Base-by-base conservation (phyloP, 257 asterid genomes). In the Gentiana straminea region DNA sequence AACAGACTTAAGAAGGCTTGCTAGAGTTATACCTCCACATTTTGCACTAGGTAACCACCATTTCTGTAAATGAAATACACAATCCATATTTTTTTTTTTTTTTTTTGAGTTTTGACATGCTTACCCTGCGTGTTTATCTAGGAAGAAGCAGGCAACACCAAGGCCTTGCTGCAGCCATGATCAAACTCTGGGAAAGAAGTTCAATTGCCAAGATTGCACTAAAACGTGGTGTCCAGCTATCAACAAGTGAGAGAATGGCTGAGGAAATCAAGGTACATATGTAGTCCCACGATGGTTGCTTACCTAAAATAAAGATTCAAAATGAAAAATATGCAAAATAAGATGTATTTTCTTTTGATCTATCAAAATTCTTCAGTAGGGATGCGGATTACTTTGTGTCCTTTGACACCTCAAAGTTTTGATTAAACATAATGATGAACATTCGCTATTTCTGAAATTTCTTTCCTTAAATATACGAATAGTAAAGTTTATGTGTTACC, bases 91-190 rank as follows among this genome's bases (percentile, higher is more conserved):
- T 15, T 15, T 15, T 15, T 7, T 8, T 8, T 10, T 58, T 36
- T 13, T 5, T 39, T 46, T 35, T 13, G 33, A 55, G 24, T 36
- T 48, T 59, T 41, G n/a, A 49, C 37, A 15, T 46, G 46, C 46
- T 2, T 41, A 13, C 41, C 43, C 51, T 41, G 38, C 59, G 59
- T 55, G 34, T 12, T 54, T 71, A 58, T 65, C 63, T 76, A 91
- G 98, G 98, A 65, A 83, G 98, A 81, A 88, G 98, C 77, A 81
- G 98, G 80, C 95, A 83, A 73, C 98, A 83, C 68, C 97, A 92
- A 75, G 95, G 98, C 59, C 79, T 92, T 67, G 97, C 97, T 64
- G 79, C 76, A 49, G 97, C 94, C 56, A 92, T 92, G 89, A 64
- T 80, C 66, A 92, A 88, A 84, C 68, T 92, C 65, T 92, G 95